phyloP scores from a whole-genome alignment of 768 basidiomycete species.

The Suillus tomentosus region DNA sequence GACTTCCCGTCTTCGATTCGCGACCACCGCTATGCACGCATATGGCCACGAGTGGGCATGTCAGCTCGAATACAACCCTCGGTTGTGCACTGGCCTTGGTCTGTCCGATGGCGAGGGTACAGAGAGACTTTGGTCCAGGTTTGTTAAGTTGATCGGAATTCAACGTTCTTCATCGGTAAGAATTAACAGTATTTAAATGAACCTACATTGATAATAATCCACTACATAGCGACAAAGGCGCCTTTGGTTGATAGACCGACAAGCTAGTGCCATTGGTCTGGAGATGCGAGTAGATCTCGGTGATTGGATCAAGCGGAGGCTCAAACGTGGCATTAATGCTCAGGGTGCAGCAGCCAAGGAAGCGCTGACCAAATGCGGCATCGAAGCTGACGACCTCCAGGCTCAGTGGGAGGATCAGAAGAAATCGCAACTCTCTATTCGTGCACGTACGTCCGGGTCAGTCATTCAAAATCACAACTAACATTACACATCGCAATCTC shows the following conservation, averaged over 20 bases:
- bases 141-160: slow-evolving; percentile 38
- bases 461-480: slow-evolving; percentile 18
- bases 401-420: background rate
- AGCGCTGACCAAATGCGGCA: background rate
- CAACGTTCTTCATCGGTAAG: slow-evolving; percentile 36
- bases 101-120: slow-evolving; percentile 16
- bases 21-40: slow-evolving; percentile 41
- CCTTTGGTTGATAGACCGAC: slow-evolving; percentile 37
- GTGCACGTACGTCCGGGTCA: background rate
- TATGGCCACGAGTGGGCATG: slow-evolving; percentile 41
- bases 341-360: slow-evolving; percentile 10
- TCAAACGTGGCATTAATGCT: slow-evolving; percentile 16
- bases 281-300: slow-evolving; percentile 34
- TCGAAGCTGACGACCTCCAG: background rate
- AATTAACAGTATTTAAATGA: background rate
- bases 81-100: slow-evolving; percentile 7
- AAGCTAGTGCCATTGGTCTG: slow-evolving; percentile 26
- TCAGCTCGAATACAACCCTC: slow-evolving; percentile 12
- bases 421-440: slow-evolving; percentile 1
- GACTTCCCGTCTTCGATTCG: slow-evolving; percentile 26
- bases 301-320: slow-evolving; percentile 30
- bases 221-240: slow-evolving; percentile 23
- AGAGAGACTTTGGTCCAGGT: slow-evolving; percentile 34
- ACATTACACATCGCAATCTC: slow-evolving; percentile 15
- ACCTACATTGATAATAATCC: no score